Evolutionary conservation across 169 alveolate species (phyloP).

Genomic region (Perkinsus marinus): DNA sequence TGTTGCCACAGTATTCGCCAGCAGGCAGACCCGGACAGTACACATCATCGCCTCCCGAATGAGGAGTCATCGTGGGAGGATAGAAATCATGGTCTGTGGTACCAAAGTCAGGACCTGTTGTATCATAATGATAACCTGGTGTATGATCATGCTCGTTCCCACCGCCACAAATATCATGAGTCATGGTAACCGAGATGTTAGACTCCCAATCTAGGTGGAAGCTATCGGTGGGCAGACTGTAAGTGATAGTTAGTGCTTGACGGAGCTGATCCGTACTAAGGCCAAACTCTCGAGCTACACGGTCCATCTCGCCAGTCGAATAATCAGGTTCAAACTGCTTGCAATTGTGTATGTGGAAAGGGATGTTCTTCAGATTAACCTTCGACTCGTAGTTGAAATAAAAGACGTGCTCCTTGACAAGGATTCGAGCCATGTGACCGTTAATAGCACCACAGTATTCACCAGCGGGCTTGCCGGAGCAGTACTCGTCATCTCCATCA

Average conservation of each 20-base stretch:
- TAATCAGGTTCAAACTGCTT: neutral
- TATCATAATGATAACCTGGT: too few relatives aligned
- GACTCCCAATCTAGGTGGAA: neutral
- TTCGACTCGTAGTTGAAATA: neutral
- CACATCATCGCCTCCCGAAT: too few relatives aligned
- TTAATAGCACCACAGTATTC: neutral
- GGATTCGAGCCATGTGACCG: neutral
- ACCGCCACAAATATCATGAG: neutral
- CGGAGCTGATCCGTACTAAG: too few relatives aligned
- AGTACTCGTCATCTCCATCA: neutral
- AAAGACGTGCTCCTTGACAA: too few relatives aligned
- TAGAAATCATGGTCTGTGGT: too few relatives aligned
- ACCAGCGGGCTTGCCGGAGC: neutral
- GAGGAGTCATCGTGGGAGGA: too few relatives aligned
- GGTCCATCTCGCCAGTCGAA: neutral
- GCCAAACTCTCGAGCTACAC: neutral
- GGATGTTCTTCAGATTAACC: neutral
- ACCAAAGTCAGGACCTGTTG: too few relatives aligned
- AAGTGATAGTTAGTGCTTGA: neutral
- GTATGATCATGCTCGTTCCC: too few relatives aligned
- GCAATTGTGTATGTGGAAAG: neutral
- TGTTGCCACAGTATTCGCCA: too few relatives aligned
- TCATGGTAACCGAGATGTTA: neutral
- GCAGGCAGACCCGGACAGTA: too few relatives aligned
- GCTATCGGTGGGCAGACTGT: neutral